Base-by-base conservation (phyloP, 805 yeast species). In the Pichia ethanolica region DNA sequence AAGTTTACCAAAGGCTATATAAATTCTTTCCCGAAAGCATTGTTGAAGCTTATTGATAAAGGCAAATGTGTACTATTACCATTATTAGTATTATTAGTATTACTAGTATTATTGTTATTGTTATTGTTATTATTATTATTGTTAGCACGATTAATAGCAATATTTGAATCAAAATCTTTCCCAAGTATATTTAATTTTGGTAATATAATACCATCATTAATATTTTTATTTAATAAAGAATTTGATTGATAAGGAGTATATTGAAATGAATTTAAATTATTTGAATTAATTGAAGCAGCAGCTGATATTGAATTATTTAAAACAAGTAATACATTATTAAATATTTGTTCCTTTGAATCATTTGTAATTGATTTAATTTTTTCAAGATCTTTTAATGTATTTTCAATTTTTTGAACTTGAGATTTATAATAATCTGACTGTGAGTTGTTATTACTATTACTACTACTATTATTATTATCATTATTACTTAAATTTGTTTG, bases 381-480 rank as follows among this genome's bases (percentile, higher is more conserved):
- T 28, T 47, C 44, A 3, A 47, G 11, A 32, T 28, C 41, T n/a
- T 38, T 47, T 11, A 47, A 13, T 2, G 50, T 42, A 25, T 37
- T 43, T 47, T 47, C 50, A 7, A 47, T 47, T 32, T 20, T 41
- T 9, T 32, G 25, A 8, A 47, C 41, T 28, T 47, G 49, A 14
- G 14, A 10, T 13, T 39, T 44, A 5, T 33, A 44, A 3, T 32
- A 30, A n/a, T 44, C 37, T 12, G n/a, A n/a, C n/a, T n/a, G n/a
- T n/a, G n/a, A n/a, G n/a, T n/a, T n/a, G n/a, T n/a, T n/a, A n/a
- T n/a, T n/a, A n/a, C n/a, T n/a, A n/a, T n/a, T n/a, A 8, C 32
- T 8, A 28, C 7, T 8, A 8, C 32, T 28, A 28, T 28, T 28
- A 28, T 28, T 28, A 28, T n/a, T n/a, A n/a, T n/a, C n/a, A n/a